Evolutionary conservation across 805 yeast genomes (phyloP).

Genomic region (Candida michaelii): DNA sequence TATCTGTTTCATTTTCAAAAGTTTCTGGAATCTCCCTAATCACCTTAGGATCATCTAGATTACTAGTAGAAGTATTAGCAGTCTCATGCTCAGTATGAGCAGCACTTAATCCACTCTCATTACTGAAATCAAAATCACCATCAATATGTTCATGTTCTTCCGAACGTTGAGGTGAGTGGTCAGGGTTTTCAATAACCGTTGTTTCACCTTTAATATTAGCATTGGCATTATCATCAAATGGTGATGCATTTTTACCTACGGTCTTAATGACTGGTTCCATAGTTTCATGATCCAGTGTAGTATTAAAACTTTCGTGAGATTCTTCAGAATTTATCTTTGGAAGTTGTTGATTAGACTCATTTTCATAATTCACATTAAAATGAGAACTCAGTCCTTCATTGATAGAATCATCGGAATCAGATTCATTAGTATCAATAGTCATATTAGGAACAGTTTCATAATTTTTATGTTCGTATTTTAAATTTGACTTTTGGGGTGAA

Average conservation of each 20-base stretch:
- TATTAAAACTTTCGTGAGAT: slow-evolving; percentile 11
- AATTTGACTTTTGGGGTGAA: slow-evolving; percentile 30
- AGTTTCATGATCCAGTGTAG: slow-evolving; percentile 11
- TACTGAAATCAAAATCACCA: slow-evolving; percentile 31
- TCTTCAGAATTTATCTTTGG: slow-evolving; percentile 6
- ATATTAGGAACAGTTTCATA: slow-evolving; percentile 30
- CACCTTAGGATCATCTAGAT: slow-evolving; percentile 9
- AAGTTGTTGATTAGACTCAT: slow-evolving; percentile 21
- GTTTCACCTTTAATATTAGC: slow-evolving; percentile 6
- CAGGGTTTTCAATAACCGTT: slow-evolving; percentile 4
- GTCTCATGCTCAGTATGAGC: slow-evolving; percentile 16
- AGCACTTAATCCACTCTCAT: slow-evolving; percentile 15
- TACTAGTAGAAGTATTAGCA: slow-evolving; percentile 17
- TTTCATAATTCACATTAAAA: slow-evolving; percentile 28
- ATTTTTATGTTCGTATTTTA: slow-evolving; percentile 19
- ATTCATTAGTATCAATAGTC: slow-evolving; percentile 16
- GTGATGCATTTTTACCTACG: slow-evolving; percentile 16
- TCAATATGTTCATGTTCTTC: slow-evolving; percentile 17
- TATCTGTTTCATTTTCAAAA: background rate
- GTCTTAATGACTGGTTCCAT: slow-evolving; percentile 3
- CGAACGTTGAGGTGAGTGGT: too few species aligned
- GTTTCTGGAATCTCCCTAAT: background rate
- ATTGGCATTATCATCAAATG: slow-evolving; percentile 24
- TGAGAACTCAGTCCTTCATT: slow-evolving; percentile 4
- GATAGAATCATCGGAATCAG: slow-evolving; percentile 4